Conservation (phyloP, 2,329 filamentous ascomycete species). For the Calonectria multiphialidica region DNA sequence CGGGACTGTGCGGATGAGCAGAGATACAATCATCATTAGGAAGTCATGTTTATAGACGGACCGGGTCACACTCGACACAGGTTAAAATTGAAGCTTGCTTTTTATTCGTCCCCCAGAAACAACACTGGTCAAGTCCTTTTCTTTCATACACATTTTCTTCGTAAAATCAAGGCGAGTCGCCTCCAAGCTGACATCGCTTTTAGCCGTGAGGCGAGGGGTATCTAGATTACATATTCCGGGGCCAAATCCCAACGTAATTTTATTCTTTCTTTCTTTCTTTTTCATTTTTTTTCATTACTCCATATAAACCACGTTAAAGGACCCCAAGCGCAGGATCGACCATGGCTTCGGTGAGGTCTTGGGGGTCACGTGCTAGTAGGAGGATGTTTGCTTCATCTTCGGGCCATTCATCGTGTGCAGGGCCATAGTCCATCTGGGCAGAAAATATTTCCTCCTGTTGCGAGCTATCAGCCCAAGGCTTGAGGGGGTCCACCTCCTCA, state of each 20-base stretch:
- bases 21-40: constrained; percentile 17
- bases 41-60: constrained; percentile 35
- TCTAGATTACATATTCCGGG: constrained; percentile 36
- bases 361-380: constrained; percentile 48
- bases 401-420: constrained; percentile 55
- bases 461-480: constrained; percentile 39
- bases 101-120: background rate
- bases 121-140: background rate
- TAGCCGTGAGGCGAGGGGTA: constrained; percentile 36
- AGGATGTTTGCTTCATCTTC: constrained; percentile 59
- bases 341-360: constrained; percentile 35
- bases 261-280: background rate
- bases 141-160: constrained; percentile 23
- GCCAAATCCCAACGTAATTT: constrained; percentile 22
- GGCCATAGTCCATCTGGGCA: constrained; percentile 47
- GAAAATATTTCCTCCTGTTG: constrained; percentile 51
- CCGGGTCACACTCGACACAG: background rate
- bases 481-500: constrained; percentile 25
- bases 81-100: constrained; percentile 11
- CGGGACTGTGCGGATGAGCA: background rate
- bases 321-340: constrained; percentile 49
- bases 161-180: constrained; percentile 13
- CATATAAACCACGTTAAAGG: constrained; percentile 13
- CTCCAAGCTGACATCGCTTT: constrained; percentile 5
- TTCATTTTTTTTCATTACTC: background rate